These are phyloP conservation scores for Veloboletus limbatus DNA, from an alignment of 1,284 basidiomycete genomes.

Conservation along the genomic window DNA sequence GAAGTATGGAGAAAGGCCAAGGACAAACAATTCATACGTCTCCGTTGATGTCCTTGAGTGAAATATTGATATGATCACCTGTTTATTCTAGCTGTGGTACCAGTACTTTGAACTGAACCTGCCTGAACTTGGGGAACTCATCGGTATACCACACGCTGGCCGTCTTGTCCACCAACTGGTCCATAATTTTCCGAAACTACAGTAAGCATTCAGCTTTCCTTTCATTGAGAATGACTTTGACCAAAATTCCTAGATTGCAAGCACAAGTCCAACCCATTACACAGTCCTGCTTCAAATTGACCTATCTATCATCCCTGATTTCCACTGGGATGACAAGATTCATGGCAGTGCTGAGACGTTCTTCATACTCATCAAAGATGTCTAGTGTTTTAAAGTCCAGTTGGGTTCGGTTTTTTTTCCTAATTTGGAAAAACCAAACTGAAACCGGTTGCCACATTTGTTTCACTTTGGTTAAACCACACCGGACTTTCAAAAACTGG, in stretches of 20 bases:
- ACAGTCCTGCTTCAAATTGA: slow-evolving; percentile 86
- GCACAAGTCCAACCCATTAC: slow-evolving; percentile 95
- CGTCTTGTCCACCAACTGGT: slow-evolving; percentile 92
- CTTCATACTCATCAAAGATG: slow-evolving; percentile 91
- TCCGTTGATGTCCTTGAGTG: slow-evolving; percentile 35
- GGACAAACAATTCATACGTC: slow-evolving; percentile 90
- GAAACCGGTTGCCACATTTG: no score
- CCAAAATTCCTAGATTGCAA: slow-evolving; percentile 55
- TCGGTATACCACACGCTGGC: slow-evolving; percentile 91
- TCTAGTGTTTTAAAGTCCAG: no score
- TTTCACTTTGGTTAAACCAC: no score
- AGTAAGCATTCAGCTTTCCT: slow-evolving; percentile 48
- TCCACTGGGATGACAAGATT: slow-evolving; percentile 95
- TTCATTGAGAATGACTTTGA: background rate
- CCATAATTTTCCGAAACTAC: slow-evolving; percentile 94
- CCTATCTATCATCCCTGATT: slow-evolving; percentile 91
- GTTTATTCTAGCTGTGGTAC: slow-evolving; percentile 76
- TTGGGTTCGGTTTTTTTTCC: no score
- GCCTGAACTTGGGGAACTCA: slow-evolving; percentile 89
- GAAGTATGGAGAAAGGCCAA: slow-evolving; percentile 93
- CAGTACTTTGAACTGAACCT: slow-evolving; percentile 89
- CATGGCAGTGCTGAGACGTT: slow-evolving; percentile 89
- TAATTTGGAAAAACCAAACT: no score
- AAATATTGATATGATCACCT: no score
- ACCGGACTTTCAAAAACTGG: no score